A percentile compares a stretch with the other conserved stretches of the same genome.
These are phyloP conservation scores for Rubroboletus satanas DNA, from an alignment of 768 basidiomycete genomes.

Conservation along the genomic window DNA sequence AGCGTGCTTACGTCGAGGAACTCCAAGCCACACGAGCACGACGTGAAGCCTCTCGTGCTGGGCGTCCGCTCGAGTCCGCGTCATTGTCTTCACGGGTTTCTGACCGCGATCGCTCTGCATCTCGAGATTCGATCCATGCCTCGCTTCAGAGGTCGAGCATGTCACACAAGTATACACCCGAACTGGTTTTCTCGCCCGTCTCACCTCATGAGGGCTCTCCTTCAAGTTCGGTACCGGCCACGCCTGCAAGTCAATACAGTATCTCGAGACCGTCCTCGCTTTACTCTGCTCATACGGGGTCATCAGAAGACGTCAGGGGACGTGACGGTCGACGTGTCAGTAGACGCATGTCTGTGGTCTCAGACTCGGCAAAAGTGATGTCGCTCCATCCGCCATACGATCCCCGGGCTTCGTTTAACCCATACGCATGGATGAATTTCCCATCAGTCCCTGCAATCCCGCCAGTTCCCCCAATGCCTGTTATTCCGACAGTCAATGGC, in stretches of 20 bases:
- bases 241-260: slow-evolving; percentile 34
- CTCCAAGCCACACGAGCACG: slow-evolving; percentile 57
- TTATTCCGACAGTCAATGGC: slow-evolving; percentile 30
- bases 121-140: slow-evolving; percentile 34
- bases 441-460: slow-evolving; percentile 27
- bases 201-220: slow-evolving; percentile 44
- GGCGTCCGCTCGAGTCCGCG: slow-evolving; percentile 29
- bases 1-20: slow-evolving; percentile 53
- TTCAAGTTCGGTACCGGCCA: slow-evolving; percentile 43
- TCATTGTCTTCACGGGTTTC: slow-evolving; percentile 19
- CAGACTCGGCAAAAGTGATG: slow-evolving; percentile 32
- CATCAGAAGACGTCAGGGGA: slow-evolving; percentile 53
- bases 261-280: slow-evolving; percentile 54
- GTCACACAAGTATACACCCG: slow-evolving; percentile 45
- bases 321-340: slow-evolving; percentile 35
- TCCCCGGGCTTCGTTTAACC: slow-evolving; percentile 23
- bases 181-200: slow-evolving; percentile 37
- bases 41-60: slow-evolving; percentile 55
- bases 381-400: slow-evolving; percentile 26
- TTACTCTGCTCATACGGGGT: slow-evolving; percentile 50
- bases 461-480: slow-evolving; percentile 37
- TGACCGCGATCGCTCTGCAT: slow-evolving; percentile 36
- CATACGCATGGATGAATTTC: slow-evolving; percentile 27
- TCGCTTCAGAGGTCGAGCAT: slow-evolving; percentile 26
- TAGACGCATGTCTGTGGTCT: slow-evolving; percentile 41